phyloP scores from a whole-genome alignment of 169 alveolate species.

The Plasmodium vivax region DNA sequence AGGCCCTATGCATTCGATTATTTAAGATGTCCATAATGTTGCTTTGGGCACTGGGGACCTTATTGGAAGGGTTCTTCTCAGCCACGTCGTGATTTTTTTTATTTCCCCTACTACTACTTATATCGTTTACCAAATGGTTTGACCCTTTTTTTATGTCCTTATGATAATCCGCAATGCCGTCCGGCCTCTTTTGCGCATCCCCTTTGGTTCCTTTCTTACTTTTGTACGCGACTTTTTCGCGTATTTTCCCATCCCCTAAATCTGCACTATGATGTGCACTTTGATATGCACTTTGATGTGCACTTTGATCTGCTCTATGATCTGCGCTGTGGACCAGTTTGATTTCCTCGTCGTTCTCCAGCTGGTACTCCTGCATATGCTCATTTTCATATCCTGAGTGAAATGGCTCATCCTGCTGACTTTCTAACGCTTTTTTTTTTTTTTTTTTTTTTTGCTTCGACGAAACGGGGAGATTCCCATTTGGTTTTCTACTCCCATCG shows the following conservation, averaged over 20 bases:
- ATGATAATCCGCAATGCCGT: slow-evolving; percentile 22
- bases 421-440: neutral
- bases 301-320: neutral
- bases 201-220: neutral
- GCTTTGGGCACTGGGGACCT: neutral
- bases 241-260: neutral
- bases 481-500: neutral
- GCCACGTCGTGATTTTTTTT: neutral
- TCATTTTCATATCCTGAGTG: neutral
- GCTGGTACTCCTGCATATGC: neutral
- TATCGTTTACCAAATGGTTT: slow-evolving; percentile 21
- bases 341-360: neutral
- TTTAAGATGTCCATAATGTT: slow-evolving; percentile 39
- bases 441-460: neutral
- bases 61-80: neutral
- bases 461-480: neutral
- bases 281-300: no score
- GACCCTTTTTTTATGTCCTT: slow-evolving; percentile 25
- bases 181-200: slow-evolving; percentile 14
- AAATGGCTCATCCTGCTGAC: neutral
- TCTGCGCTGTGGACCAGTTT: neutral
- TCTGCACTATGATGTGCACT: neutral
- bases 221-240: neutral
- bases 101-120: neutral
- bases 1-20: slow-evolving; percentile 13